Evolutionary conservation across 306 rosid species (phyloP).

Genomic region (Cucurbita ficifolia): DNA sequence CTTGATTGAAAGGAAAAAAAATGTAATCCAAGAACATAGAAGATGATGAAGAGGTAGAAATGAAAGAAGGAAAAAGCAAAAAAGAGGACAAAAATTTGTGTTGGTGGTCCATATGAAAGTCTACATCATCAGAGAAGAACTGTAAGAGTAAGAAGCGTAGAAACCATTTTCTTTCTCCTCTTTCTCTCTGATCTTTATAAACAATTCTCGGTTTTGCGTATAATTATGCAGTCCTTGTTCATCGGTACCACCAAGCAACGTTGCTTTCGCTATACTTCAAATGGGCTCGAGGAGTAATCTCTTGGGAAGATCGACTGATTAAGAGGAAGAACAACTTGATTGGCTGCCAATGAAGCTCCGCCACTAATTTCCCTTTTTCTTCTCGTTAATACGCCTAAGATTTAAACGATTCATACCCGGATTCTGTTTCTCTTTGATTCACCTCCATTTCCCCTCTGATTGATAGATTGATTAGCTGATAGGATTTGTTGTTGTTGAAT

Average conservation of each 20-base stretch:
- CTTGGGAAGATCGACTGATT: not conserved
- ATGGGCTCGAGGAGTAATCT: not conserved
- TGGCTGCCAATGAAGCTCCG: slow-evolving; percentile 54
- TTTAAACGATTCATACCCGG: not conserved
- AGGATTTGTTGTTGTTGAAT: slow-evolving; percentile 5
- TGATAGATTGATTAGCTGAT: not conserved
- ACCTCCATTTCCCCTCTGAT: not conserved
- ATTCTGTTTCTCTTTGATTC: not conserved
- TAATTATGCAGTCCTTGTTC: slow-evolving; percentile 2
- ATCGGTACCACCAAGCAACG: slow-evolving; percentile 7
- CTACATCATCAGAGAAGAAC: slow-evolving; percentile 3
- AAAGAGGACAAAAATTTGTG: not conserved
- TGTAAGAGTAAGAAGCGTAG: slow-evolving; percentile 1
- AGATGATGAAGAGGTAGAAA: not conserved
- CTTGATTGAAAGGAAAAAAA: not conserved
- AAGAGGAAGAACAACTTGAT: slow-evolving; percentile 1
- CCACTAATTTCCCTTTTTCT: not conserved
- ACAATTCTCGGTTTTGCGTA: not conserved
- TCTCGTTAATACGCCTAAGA: not conserved
- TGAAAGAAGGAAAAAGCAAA: not conserved
- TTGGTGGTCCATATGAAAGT: slow-evolving; percentile 1
- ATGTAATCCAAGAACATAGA: not conserved
- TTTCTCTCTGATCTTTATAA: not conserved
- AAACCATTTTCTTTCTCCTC: not conserved
- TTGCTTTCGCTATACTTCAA: slow-evolving; percentile 15